phyloP scores from a whole-genome alignment of 2,329 filamentous ascomycete genomes.

The Colletotrichum tropicale region DNA sequence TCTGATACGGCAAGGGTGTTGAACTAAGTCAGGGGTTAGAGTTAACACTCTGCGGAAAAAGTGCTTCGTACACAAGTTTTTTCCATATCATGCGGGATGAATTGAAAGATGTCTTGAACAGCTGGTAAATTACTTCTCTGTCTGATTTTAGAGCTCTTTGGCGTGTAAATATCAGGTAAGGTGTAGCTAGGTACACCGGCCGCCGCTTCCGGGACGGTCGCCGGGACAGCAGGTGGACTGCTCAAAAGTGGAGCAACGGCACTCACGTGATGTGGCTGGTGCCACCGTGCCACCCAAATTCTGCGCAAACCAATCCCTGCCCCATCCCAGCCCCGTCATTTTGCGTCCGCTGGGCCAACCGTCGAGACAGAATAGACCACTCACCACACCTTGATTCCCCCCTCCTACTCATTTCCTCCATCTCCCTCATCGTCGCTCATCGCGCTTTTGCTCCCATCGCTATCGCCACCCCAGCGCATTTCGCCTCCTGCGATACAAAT shows the following conservation, averaged over 20 bases:
- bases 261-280: constrained; percentile 22
- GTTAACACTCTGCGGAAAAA: background rate
- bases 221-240: constrained; percentile 5
- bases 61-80: background rate
- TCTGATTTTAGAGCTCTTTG: background rate
- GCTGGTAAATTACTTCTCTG: accelerated
- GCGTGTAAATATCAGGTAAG: background rate
- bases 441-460: constrained; percentile 15
- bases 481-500: constrained; percentile 8
- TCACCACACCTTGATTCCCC: constrained; percentile 20
- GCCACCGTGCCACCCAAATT: background rate
- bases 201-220: constrained; percentile 16
- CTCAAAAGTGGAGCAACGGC: background rate
- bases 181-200: background rate
- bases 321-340: constrained; percentile 24
- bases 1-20: background rate
- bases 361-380: constrained; percentile 15
- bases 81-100: background rate
- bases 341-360: constrained; percentile 13
- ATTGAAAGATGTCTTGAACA: background rate
- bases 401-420: constrained; percentile 20
- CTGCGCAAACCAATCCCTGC: constrained; percentile 17
- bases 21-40: background rate
- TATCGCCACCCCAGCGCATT: constrained; percentile 17
- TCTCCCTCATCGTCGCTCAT: constrained; percentile 20